phyloP scores from a whole-genome alignment of 2,329 filamentous ascomycete species.

The Trichophyton rubrum region DNA sequence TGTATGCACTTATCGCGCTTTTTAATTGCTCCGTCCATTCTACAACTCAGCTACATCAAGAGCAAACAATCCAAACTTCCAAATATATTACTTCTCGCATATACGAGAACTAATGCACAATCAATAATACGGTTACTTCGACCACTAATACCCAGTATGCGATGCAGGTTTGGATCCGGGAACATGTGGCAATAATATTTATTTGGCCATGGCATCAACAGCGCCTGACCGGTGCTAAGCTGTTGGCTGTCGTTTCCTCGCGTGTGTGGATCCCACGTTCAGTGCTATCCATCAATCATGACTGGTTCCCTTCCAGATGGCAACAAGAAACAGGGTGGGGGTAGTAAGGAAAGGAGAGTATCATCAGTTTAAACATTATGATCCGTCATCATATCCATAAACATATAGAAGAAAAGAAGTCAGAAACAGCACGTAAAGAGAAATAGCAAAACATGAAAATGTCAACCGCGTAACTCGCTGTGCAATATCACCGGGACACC shows the following conservation, averaged over 20 bases:
- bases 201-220: background rate
- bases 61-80: background rate
- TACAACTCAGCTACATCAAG: background rate
- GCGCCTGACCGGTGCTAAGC: background rate
- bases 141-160: background rate
- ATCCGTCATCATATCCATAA: constrained; percentile 1
- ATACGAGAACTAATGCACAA: background rate
- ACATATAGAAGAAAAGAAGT: background rate
- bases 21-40: background rate
- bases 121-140: background rate
- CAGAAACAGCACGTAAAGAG: background rate
- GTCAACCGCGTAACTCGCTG: background rate
- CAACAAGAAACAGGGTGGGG: background rate
- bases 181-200: background rate
- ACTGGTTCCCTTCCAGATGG: background rate
- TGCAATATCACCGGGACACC: background rate
- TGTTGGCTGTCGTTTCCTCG: background rate
- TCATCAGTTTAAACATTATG: constrained; percentile 1
- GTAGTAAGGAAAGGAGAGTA: background rate
- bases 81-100: background rate
- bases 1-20: background rate
- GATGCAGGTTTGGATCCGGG: background rate
- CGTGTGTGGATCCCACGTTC: background rate
- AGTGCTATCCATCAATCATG: background rate
- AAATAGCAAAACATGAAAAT: background rate